A percentile compares a stretch with the other conserved stretches of the same genome.
These are phyloP conservation scores for Cryphonectria nitschkei DNA, from an alignment of 2,329 filamentous ascomycete species.

Conservation along the genomic window DNA sequence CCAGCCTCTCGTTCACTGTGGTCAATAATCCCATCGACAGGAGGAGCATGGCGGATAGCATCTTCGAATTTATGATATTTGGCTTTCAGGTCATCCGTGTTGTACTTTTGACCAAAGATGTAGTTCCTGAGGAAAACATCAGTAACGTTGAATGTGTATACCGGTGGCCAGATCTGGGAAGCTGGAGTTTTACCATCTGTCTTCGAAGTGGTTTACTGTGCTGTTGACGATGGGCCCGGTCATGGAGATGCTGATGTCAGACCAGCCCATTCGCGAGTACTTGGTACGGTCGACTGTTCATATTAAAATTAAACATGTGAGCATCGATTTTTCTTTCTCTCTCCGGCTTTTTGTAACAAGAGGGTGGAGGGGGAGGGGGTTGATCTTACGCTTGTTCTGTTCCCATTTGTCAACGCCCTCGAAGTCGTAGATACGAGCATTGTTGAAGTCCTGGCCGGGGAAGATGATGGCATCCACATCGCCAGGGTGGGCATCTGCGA, in stretches of 20 bases:
- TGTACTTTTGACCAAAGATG: slow-evolving; percentile 83
- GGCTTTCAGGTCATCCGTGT: slow-evolving; percentile 47
- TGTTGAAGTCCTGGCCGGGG: slow-evolving; percentile 92
- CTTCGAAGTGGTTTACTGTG: slow-evolving; percentile 76
- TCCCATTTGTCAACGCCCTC: slow-evolving; percentile 77
- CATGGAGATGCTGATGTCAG: slow-evolving; percentile 79
- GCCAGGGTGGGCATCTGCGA: slow-evolving; percentile 80
- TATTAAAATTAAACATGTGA: slow-evolving; percentile 11
- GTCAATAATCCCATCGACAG: slow-evolving; percentile 30
- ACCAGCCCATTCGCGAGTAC: slow-evolving; percentile 90
- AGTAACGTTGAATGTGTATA: slow-evolving; percentile 11
- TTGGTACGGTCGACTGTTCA: slow-evolving; percentile 70
- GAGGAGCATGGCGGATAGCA: slow-evolving; percentile 32
- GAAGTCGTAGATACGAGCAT: slow-evolving; percentile 83
- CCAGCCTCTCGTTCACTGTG: slow-evolving; percentile 31
- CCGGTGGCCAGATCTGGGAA: no score
- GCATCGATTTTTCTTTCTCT: background rate
- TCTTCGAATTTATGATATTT: slow-evolving; percentile 49
- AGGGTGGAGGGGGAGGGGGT: background rate
- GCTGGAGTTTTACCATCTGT: slow-evolving; percentile 66
- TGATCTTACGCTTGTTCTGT: slow-evolving; percentile 70
- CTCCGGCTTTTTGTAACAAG: background rate
- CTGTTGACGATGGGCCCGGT: slow-evolving; percentile 76
- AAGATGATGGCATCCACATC: slow-evolving; percentile 78
- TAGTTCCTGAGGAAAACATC: slow-evolving; percentile 62